phyloP scores from a whole-genome alignment of 495 filamentous ascomycete species.

The Talaromyces stipitatus region DNA sequence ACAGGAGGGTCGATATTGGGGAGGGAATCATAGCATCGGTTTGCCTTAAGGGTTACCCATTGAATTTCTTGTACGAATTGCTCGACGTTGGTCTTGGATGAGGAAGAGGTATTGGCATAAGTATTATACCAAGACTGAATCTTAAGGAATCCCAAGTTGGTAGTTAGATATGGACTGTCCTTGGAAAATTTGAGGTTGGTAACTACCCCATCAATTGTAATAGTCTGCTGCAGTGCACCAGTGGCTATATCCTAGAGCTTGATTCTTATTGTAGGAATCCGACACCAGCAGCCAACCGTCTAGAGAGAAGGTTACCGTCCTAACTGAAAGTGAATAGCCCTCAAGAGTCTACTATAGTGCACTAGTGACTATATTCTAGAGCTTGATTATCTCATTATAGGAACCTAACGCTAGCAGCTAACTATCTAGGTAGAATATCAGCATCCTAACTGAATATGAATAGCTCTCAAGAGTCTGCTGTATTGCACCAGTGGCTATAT shows the following conservation, averaged over 20 bases:
- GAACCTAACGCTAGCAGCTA: constrained; percentile 14
- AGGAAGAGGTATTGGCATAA: too few species aligned
- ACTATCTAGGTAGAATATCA: constrained; percentile 16
- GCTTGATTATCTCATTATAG: constrained; percentile 11
- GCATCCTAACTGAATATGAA: constrained; percentile 4
- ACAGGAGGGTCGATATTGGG: too few species aligned
- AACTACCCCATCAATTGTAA: too few species aligned
- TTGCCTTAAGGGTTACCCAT: too few species aligned
- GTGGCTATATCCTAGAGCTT: constrained; percentile 16
- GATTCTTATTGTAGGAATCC: constrained; percentile 17
- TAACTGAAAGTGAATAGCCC: constrained; percentile 14
- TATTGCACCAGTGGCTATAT: constrained; percentile 12
- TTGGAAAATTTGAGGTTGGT: too few species aligned
- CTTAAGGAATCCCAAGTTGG: too few species aligned
- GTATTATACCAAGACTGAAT: too few species aligned
- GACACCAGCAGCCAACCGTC: constrained; percentile 21
- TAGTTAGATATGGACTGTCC: too few species aligned
- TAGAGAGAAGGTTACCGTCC: constrained; percentile 21
- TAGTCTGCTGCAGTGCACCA: constrained; percentile 4
- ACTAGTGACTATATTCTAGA: constrained; percentile 17
- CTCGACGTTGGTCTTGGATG: too few species aligned
- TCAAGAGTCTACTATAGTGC: constrained; percentile 7
- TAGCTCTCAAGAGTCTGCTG: constrained; percentile 17
- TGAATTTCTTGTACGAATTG: too few species aligned
- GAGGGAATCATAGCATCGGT: too few species aligned